phyloP scores from a whole-genome alignment of 306 rosid genomes.

The Prunus dulcis region DNA sequence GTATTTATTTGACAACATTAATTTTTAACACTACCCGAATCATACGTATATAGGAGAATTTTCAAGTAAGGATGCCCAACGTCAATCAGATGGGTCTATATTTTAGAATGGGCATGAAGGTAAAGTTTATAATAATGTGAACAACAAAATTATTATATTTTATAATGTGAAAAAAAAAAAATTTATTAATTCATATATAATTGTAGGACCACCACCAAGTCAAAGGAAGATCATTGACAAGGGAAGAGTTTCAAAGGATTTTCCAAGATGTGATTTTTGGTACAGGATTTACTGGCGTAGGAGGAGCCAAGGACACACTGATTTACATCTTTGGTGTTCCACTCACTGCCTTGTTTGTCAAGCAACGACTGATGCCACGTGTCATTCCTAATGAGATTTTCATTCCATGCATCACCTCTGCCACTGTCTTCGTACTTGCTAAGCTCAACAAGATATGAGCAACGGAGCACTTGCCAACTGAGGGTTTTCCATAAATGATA shows the following conservation, averaged over 20 bases:
- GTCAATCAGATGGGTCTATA: too few species aligned
- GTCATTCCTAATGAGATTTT: slow-evolving; percentile 38
- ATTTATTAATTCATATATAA: too few species aligned
- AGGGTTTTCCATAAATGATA: too few species aligned
- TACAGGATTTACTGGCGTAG: slow-evolving; percentile 38
- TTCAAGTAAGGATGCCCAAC: too few species aligned
- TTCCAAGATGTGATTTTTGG: slow-evolving; percentile 21
- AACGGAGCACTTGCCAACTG: too few species aligned
- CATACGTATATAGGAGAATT: too few species aligned
- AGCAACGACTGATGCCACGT: slow-evolving; percentile 40
- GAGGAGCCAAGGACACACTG: slow-evolving; percentile 40
- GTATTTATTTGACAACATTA: too few species aligned
- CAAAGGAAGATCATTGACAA: background rate
- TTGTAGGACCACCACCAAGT: slow-evolving; percentile 9
- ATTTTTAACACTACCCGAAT: too few species aligned
- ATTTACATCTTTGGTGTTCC: slow-evolving; percentile 65
- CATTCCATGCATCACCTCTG: slow-evolving; percentile 60
- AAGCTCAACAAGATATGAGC: slow-evolving; percentile 47
- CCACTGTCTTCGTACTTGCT: slow-evolving; percentile 53
- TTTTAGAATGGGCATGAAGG: too few species aligned
- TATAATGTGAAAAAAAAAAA: too few species aligned
- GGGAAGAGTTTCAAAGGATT: slow-evolving; percentile 33
- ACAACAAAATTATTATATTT: too few species aligned
- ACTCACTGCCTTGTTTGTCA: slow-evolving; percentile 34
- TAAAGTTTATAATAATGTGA: too few species aligned